A percentile compares a stretch with the other conserved stretches of the same genome.
phyloP scores from a whole-genome alignment of 2,329 filamentous ascomycete species.

The Xylaria sp. region DNA sequence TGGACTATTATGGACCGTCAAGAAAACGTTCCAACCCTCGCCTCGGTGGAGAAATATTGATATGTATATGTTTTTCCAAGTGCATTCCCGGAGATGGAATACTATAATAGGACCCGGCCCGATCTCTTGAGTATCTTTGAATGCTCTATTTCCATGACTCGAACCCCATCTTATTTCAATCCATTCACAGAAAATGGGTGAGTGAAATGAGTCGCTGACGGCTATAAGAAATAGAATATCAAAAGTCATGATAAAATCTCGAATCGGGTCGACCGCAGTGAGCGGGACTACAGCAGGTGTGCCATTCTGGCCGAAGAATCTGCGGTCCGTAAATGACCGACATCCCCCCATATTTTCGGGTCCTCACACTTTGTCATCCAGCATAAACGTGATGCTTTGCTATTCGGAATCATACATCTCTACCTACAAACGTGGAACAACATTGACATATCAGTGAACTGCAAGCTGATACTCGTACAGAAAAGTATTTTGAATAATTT shows the following conservation, averaged over 20 bases:
- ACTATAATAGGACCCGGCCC: neutral
- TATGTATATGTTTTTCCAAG: neutral
- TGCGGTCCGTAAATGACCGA: no score
- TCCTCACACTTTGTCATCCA: no score
- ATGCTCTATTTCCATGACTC: neutral
- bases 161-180: no score
- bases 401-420: neutral
- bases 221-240: neutral
- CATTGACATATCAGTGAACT: neutral
- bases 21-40: neutral
- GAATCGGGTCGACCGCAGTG: no score
- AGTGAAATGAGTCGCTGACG: neutral
- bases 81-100: neutral
- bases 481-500: neutral
- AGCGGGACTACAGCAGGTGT: no score
- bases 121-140: neutral
- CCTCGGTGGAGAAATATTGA: neutral
- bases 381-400: neutral
- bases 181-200: neutral
- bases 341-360: no score
- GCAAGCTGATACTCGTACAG: neutral
- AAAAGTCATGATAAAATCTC: neutral
- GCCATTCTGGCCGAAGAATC: no score
- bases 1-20: neutral
- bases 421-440: conserved; percentile 1